Percentiles rank a stretch among this genome's conserved stretches.
These are phyloP conservation scores for Pythium guiyangense DNA, from an alignment of 352 stramenopile genomes.

Conservation along the genomic window DNA sequence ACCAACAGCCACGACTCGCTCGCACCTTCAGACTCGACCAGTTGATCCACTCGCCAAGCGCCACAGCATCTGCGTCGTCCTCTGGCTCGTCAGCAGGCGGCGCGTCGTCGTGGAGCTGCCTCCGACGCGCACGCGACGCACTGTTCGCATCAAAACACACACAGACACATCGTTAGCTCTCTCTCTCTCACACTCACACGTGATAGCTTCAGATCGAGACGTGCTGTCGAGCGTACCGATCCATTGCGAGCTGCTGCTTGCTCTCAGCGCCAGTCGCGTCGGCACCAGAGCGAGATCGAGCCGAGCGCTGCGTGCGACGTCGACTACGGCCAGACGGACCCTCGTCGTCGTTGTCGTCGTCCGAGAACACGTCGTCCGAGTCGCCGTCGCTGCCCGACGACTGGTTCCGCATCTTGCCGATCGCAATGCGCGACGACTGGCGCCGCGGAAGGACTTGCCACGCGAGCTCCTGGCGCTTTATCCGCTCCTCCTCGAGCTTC, in stretches of 20 bases:
- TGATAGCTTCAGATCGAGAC: background rate
- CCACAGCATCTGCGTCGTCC: slow-evolving; percentile 14
- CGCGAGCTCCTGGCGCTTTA: slow-evolving; percentile 63
- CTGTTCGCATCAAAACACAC: slow-evolving; percentile 20
- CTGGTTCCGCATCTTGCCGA: slow-evolving; percentile 70
- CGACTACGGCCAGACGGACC: slow-evolving; percentile 1
- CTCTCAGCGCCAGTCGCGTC: slow-evolving; percentile 8
- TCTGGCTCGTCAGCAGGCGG: slow-evolving; percentile 26
- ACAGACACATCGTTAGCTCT: background rate
- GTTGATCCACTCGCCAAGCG: slow-evolving; percentile 56
- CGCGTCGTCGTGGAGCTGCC: slow-evolving; percentile 32
- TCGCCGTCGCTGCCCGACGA: slow-evolving; percentile 31
- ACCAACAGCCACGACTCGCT: background rate
- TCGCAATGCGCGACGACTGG: slow-evolving; percentile 81
- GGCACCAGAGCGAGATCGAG: slow-evolving; percentile 7
- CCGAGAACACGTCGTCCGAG: slow-evolving; percentile 27
- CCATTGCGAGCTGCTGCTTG: slow-evolving; percentile 33
- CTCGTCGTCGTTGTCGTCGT: slow-evolving; percentile 20
- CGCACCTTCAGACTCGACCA: slow-evolving; percentile 56
- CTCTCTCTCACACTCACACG: background rate
- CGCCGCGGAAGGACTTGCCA: slow-evolving; percentile 78
- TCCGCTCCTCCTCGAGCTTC: slow-evolving; percentile 52
- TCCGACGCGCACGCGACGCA: slow-evolving; percentile 57
- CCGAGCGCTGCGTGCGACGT: background rate
- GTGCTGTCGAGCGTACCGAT: slow-evolving; percentile 35